A percentile compares a stretch with the other conserved stretches of the same genome.
These are phyloP conservation scores for Sclerotinia minor DNA, from an alignment of 2,329 filamentous ascomycete genomes.

Conservation along the genomic window DNA sequence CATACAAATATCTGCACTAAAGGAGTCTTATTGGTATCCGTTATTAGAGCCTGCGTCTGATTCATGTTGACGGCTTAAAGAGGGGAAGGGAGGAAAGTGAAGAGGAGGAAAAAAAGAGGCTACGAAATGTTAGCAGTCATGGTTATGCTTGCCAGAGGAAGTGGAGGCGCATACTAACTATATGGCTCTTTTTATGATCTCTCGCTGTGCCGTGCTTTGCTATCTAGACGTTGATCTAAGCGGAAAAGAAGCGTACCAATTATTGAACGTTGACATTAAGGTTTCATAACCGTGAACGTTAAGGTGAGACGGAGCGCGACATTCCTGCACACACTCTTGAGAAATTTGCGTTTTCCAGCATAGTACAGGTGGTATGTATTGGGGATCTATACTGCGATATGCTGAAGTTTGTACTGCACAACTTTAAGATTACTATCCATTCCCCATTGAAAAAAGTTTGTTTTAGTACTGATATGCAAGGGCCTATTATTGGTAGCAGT, in stretches of 20 bases:
- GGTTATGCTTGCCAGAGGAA: background rate
- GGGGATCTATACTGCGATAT: background rate
- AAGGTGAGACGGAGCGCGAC: background rate
- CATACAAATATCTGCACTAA: constrained; percentile 17
- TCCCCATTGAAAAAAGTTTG: background rate
- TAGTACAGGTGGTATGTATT: background rate
- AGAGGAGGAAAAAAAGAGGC: background rate
- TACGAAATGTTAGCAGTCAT: background rate
- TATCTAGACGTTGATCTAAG: background rate
- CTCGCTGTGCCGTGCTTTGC: background rate
- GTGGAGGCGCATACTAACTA: background rate
- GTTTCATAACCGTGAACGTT: background rate
- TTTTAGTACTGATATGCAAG: background rate
- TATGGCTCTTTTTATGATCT: background rate
- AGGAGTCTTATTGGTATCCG: constrained; percentile 14
- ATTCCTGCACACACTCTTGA: background rate
- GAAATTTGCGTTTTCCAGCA: background rate
- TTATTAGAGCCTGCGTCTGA: constrained; percentile 1
- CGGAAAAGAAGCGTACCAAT: background rate
- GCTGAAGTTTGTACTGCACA: background rate
- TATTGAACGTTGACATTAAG: background rate
- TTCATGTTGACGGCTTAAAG: background rate
- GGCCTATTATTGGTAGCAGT: background rate
- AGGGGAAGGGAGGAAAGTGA: background rate
- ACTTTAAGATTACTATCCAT: background rate